Percentiles rank a stretch among this genome's conserved stretches.
Evolutionary conservation across 345 rosid species (phyloP).

Genomic region (Citrus sp.): DNA sequence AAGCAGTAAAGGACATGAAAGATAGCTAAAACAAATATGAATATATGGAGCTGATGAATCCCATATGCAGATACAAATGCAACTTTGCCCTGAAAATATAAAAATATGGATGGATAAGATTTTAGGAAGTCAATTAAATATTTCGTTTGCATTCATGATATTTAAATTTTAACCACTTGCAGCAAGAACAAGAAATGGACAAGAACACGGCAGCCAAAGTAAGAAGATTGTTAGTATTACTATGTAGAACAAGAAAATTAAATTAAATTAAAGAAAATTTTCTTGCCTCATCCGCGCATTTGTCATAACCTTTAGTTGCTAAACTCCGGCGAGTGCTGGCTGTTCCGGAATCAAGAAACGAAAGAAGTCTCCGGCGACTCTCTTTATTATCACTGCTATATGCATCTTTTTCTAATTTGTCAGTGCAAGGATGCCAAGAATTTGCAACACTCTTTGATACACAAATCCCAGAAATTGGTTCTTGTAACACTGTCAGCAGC

Average conservation of each 20-base stretch:
- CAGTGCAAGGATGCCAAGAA: slow-evolving; percentile 70
- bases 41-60: slow-evolving; percentile 73
- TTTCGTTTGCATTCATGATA: no score
- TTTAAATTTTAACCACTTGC: background rate
- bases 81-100: slow-evolving; percentile 52
- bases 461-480: slow-evolving; percentile 47
- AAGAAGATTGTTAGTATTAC: background rate
- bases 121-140: no score
- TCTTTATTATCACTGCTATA: background rate
- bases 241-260: background rate
- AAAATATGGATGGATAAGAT: no score
- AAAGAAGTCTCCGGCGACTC: slow-evolving; percentile 43
- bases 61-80: slow-evolving; percentile 71
- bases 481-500: slow-evolving; percentile 46
- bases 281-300: slow-evolving; percentile 40
- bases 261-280: no score
- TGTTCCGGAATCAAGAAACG: slow-evolving; percentile 23
- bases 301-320: slow-evolving; percentile 33
- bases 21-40: slow-evolving; percentile 74
- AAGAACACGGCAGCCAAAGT: background rate
- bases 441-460: slow-evolving; percentile 36
- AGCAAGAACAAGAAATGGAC: background rate
- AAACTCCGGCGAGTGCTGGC: slow-evolving; percentile 43
- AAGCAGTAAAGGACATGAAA: slow-evolving; percentile 66
- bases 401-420: background rate